Conservation (phyloP, 345 rosid species). For the Citrus cavaleriei region DNA sequence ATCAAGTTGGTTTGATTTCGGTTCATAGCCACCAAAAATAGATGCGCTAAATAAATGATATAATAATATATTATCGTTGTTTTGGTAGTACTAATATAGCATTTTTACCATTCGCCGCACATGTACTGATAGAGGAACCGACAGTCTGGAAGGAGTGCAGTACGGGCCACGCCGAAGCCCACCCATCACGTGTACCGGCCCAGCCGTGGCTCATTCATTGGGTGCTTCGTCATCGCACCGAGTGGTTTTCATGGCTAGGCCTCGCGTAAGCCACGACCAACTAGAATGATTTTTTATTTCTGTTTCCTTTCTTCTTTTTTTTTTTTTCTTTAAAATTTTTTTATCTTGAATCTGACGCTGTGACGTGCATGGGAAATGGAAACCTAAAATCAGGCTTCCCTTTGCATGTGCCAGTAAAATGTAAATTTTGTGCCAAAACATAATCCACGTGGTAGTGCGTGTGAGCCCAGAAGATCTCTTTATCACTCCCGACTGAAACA, state of each 20-base stretch:
- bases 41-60: background rate
- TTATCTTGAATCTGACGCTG: background rate
- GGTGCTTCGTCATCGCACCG: background rate
- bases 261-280: background rate
- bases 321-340: too few relatives aligned
- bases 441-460: too few relatives aligned
- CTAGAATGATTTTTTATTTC: background rate
- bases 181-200: background rate
- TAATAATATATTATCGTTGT: background rate
- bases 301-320: background rate
- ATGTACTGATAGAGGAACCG: too few relatives aligned
- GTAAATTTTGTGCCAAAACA: background rate
- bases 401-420: background rate
- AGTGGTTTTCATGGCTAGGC: background rate
- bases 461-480: too few relatives aligned
- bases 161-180: background rate
- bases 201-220: slow-evolving; percentile 1
- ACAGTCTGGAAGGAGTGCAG: background rate
- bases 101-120: too few relatives aligned
- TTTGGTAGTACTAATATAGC: background rate
- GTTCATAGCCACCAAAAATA: background rate
- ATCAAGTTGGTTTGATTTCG: background rate
- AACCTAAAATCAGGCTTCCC: background rate
- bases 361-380: background rate
- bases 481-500: too few relatives aligned